Evolutionary conservation across 1,284 basidiomycete species (phyloP).

Genomic region (Termitomyces sp.): DNA sequence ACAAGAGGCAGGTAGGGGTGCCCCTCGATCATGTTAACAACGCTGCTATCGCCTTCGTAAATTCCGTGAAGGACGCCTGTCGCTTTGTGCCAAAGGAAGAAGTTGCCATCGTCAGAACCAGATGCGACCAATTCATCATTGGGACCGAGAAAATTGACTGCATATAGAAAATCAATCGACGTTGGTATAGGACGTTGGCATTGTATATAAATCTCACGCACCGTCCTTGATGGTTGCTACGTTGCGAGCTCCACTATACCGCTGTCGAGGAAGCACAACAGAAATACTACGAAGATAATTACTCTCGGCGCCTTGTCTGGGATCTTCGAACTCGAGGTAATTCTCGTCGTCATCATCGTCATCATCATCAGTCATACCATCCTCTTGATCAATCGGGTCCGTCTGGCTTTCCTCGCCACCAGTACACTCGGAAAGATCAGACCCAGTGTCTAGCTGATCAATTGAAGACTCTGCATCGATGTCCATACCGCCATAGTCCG

Average conservation of each 20-base stretch:
- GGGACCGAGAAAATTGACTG: conserved; percentile 83
- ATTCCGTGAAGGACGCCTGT: conserved; percentile 66
- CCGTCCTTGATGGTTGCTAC: conserved; percentile 89
- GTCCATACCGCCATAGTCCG: conserved; percentile 8
- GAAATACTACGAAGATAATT: conserved; percentile 41
- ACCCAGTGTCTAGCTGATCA: background rate
- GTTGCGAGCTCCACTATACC: conserved; percentile 77
- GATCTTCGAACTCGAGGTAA: conserved; percentile 27
- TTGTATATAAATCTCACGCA: conserved; percentile 30
- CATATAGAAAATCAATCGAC: background rate
- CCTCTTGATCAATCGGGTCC: conserved; percentile 20
- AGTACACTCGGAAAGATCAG: conserved; percentile 14
- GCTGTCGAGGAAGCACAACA: conserved; percentile 61
- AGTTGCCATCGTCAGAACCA: conserved; percentile 88
- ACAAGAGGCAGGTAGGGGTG: conserved; percentile 80
- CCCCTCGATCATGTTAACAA: conserved; percentile 86
- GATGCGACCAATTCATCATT: conserved; percentile 75
- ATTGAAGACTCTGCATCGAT: conserved; percentile 12
- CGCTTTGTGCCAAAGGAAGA: conserved; percentile 81
- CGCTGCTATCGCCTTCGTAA: conserved; percentile 75
- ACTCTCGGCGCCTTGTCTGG: conserved; percentile 14
- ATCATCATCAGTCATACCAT: conserved; percentile 31
- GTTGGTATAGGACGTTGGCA: background rate
- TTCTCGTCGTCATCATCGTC: conserved; percentile 33
- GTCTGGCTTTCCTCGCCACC: conserved; percentile 21